Evolutionary conservation across 1,284 basidiomycete species (phyloP), one percentile per base, ranked within the genome.

Genomic region (Puccinia horiana): DNA sequence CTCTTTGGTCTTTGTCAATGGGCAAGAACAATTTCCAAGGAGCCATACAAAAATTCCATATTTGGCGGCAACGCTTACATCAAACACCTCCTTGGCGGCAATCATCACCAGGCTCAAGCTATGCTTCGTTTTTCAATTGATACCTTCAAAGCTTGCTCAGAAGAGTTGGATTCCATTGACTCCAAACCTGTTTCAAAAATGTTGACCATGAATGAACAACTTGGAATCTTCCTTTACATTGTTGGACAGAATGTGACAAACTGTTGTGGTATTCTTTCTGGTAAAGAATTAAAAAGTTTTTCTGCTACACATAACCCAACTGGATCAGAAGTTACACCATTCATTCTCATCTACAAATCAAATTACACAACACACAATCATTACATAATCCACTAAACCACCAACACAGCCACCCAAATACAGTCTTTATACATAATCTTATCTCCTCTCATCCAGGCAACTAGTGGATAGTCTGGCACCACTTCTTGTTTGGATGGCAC

Each of bases 161-260:
- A 40, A 3, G 69, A 70, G 23, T 9, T 70, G 3, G 2, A 3
- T 26, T 44, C 20, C 3, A 8, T 70, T 29, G 44, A 70, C 37
- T 44, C 2, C 3, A 3, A 70, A 3, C 69, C 69, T 40, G 37
- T 40, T 5, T 44, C 69, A 23, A 70, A 70, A 18, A 16, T 70
- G 3, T 6, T 70, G 5, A 44, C 5, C 9, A 70, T 70, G 69
- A 26, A 49, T 14, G 69, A 70, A 29, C 44, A 70, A 70, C 42
- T 70, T 6, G 42, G 20, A 14, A 49, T 70, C 6, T 70, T 70
- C 42, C n/a, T 70, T 3, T 70, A 70, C 26, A 70, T 70, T 42
- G 40, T 70, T 42, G 42, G 44, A 44, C 69, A 70, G 12, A 70
- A 70, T 47, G 69, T 42, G 29, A 70, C 69, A 18, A 70, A n/a